Evolutionary conservation across 257 asterid species (phyloP).

Genomic region (Lantana camara): DNA sequence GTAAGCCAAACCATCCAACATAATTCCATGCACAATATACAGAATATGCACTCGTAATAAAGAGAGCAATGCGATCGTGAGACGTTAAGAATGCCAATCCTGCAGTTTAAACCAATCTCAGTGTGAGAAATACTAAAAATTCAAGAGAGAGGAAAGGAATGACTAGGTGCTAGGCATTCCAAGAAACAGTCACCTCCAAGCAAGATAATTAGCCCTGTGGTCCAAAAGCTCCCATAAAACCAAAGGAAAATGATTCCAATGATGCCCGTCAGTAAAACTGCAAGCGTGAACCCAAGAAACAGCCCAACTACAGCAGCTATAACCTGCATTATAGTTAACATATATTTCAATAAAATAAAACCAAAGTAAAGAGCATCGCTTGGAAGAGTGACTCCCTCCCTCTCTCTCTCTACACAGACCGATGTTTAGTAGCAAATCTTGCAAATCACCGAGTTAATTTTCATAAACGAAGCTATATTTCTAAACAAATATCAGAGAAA

Average conservation of each 20-base stretch:
- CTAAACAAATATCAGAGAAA: slow-evolving; percentile 3
- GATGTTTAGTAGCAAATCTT: neutral
- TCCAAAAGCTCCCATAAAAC: slow-evolving; percentile 94
- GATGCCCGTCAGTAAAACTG: slow-evolving; percentile 51
- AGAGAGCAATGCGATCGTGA: slow-evolving; percentile 73
- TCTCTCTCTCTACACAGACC: neutral
- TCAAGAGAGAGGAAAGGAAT: slow-evolving; percentile 5
- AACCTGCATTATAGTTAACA: slow-evolving; percentile 47
- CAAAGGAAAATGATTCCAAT: slow-evolving; percentile 57
- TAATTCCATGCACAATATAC: slow-evolving; percentile 76
- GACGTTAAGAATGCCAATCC: slow-evolving; percentile 59
- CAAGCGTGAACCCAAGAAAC: slow-evolving; percentile 63
- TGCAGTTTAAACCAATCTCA: slow-evolving; percentile 43
- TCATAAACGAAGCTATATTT: slow-evolving; percentile 5
- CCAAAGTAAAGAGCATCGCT: slow-evolving; percentile 5
- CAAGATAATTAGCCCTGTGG: slow-evolving; percentile 53
- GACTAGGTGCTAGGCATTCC: slow-evolving; percentile 15
- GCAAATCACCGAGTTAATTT: neutral
- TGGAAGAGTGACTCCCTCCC: neutral
- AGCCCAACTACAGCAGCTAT: slow-evolving; percentile 58
- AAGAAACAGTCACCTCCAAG: slow-evolving; percentile 66
- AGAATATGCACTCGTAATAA: slow-evolving; percentile 66
- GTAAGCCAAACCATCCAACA: slow-evolving; percentile 84
- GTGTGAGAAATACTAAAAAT: slow-evolving; percentile 22
- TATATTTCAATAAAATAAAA: slow-evolving; percentile 8